Base-by-base conservation (phyloP, 345 rosid species). In the Alliaria petiolata region DNA sequence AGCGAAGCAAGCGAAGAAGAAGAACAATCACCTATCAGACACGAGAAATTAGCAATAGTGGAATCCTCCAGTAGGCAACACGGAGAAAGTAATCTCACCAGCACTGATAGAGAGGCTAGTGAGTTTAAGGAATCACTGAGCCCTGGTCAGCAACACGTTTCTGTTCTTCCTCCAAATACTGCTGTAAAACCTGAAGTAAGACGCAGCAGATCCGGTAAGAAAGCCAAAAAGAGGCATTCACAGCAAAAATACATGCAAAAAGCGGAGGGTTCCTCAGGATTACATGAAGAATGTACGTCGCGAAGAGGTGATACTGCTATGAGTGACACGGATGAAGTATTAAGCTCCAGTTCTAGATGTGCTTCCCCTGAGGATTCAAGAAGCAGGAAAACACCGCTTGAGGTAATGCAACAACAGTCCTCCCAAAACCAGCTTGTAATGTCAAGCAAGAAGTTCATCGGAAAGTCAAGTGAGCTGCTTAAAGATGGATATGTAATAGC, bases 401-500 rank as follows among this genome's bases (percentile, higher is more conserved):
- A 90, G 50, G 68, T 78, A 46, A 80, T 72, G 76, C 92, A 74
- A 74, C 91, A 82, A 74, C 91, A 82, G 57, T 77, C 89, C 62
- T 51, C 83, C 64, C 63, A 82, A 5, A 82, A 62, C 45, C 92
- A 78, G 76, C 74, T 79, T 71, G 76, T 78, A 78, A 83, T 78
- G 75, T 80, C 84, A 63, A 74, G 79, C 70, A 84, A 81, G 85
- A 84, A 78, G 77, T 73, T 85, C 36, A 71, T 72, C 59, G 92
- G 85, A 58, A 83, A 74, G 46, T 79, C 90, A 49, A 77, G 73
- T 57, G 92, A 90, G 60, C 12, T 83, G 71, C 85, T 90, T 75
- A 95, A 89, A 83, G 97, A 95, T 76, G 98, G 99, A 47, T 83
- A 74, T 75, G 96, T 95, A 45, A 78, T 95, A 76, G 98, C 98